Evolutionary conservation across 2,329 filamentous ascomycete genomes (phyloP), one percentile per base, ranked within the genome.

Genomic region (Ceratocystiopsis brevicomis): DNA sequence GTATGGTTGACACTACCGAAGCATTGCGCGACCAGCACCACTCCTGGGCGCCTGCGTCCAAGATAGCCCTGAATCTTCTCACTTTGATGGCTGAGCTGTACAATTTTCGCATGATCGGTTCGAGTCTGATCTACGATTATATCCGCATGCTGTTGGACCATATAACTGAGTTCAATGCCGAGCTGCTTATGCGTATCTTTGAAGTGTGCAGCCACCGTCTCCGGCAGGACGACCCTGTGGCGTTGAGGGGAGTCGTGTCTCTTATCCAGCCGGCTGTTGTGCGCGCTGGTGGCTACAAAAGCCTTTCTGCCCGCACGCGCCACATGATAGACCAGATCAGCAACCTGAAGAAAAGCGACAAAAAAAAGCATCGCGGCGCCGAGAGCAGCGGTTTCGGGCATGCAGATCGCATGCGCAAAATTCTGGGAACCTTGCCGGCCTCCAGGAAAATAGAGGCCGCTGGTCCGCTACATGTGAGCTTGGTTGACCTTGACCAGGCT

Each of bases 251-350:
- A 48, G 90, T 98, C 48, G 78, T 94, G 6, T 65, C 79, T 12
- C 68, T 85, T 41, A 71, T 96, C 45, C 82, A 84, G 50, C 76
- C 78, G 18, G 75, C 78, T 1, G 72, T 87, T 3, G 66, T 73
- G 1, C 76, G 74, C 47, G 64, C 70, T 3, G 44, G 46, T 34
- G 82, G 81, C 5, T 75, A 82, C 53, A 65, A 66, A 13, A 80
- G 76, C 17, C 65, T 94, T 25, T 88, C 86, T 1, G 82, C 87
- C 11, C 78, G 90, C 44, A 95, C 88, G 1, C 92, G 82, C 51
- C 95, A 95, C 61, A 96, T 96, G 87, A 82, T 98, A 42, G 88
- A 96, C 54, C 90, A 81, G 1, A 94, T 98, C 58, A 85, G 82
- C 46, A 84, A 94, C 53, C 68, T 98, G 30, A 94, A 94, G 58